A percentile compares a stretch with the other conserved stretches of the same genome.
These are phyloP conservation scores for Coemansia furcata DNA, from an alignment of 192 early-diverging fungal genomes.

Conservation along the genomic window DNA sequence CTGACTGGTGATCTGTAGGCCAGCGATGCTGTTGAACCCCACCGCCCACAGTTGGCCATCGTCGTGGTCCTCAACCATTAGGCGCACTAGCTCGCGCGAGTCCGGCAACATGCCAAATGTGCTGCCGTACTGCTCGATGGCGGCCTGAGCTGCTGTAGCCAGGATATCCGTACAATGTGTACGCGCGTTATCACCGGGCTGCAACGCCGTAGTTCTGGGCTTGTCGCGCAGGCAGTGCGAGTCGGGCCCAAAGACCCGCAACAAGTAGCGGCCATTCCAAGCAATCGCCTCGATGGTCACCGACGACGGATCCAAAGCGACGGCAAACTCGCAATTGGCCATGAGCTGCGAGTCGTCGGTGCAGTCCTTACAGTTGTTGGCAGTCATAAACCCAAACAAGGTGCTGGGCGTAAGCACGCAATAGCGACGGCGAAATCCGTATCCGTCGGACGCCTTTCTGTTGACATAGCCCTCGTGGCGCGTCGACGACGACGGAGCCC, in stretches of 20 bases:
- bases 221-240: constrained; percentile 39
- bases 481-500: constrained; percentile 18
- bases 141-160: constrained; percentile 46
- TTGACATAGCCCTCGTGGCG: constrained; percentile 52
- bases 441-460: constrained; percentile 45
- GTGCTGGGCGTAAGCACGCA: constrained; percentile 33
- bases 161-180: constrained; percentile 51
- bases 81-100: constrained; percentile 43
- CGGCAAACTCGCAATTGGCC: constrained; percentile 40
- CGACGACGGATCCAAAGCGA: constrained; percentile 34
- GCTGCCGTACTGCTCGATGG: constrained; percentile 52
- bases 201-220: constrained; percentile 35
- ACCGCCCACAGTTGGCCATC: constrained; percentile 49
- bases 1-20: constrained; percentile 45
- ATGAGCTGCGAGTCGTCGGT: constrained; percentile 19
- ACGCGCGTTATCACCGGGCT: constrained; percentile 20
- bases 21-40: constrained; percentile 44
- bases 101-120: constrained; percentile 49
- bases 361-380: constrained; percentile 31
- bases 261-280: constrained; percentile 49
- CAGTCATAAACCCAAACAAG: constrained; percentile 43
- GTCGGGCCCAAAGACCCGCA: constrained; percentile 46
- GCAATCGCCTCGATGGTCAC: constrained; percentile 49
- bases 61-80: constrained; percentile 51
- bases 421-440: constrained; percentile 54